Base-by-base conservation (phyloP, 495 filamentous ascomycete genomes). In the Aeminium ludgeri region DNA sequence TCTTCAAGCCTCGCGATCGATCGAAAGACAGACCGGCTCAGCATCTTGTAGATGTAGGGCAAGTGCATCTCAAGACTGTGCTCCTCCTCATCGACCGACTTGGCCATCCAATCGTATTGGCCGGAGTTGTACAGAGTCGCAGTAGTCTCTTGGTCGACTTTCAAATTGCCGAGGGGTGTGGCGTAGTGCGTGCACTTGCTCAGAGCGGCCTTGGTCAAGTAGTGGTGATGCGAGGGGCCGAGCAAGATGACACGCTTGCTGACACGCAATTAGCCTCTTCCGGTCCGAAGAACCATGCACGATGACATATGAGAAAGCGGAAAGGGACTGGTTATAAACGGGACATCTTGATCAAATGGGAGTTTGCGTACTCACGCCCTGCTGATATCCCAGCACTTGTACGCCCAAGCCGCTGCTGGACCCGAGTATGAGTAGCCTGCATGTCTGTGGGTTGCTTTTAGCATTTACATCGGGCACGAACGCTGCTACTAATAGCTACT, bases 1-100 rank as follows among this genome's bases (percentile, higher is more conserved):
- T 33, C 30, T 4, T 25, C 4, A 3, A 25, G 23, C 8, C 23
- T 25, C 17, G 11, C 3, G 11, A 6, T 11, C 4, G 11, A 11
- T 34, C 13, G 32, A 2, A 59, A 58, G 44, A 68, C 72, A 1
- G 65, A 74, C 54, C 65, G 67, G 19, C 72, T 67, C 11, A 84
- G 64, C 32, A 86, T 73, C 58, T 87, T 86, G 69, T 89, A 83
- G 48, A 96, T 76, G 54, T 89, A 96, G 1, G 89, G 89, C 0
- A 95, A 66, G 50, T 99, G 89, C 76, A 96, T 92, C 61, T 96
- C 91, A 18, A 96, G 74, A 38, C 83, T 93, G 60, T 99, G 89
- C 58, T 99, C 89, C 25, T 73, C 77, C 45, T 86, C 78, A 50
- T 99, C 89, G 8, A 73, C 64, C 3, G 65, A 58, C 20, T 54